Evolutionary conservation across 2,329 filamentous ascomycete genomes (phyloP).

Genomic region (Beauveria pseudobassiana): DNA sequence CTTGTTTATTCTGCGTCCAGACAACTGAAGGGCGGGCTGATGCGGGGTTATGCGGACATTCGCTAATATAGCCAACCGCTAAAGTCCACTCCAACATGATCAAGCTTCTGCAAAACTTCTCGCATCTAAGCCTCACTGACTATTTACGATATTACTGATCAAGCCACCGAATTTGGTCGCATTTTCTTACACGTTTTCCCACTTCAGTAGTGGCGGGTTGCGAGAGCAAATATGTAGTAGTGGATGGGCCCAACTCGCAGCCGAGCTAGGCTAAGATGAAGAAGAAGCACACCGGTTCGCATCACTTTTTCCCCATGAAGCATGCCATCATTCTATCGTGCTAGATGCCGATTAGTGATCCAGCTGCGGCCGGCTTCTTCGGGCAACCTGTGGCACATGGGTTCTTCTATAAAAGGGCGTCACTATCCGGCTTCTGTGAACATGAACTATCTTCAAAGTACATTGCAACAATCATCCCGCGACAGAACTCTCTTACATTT

Average conservation of each 20-base stretch:
- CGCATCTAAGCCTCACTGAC: background rate
- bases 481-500: too few species aligned
- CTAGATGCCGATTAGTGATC: background rate
- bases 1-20: background rate
- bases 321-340: background rate
- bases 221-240: background rate
- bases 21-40: background rate
- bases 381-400: background rate
- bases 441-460: background rate
- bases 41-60: constrained; percentile 6
- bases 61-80: background rate
- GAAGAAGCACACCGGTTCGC: background rate
- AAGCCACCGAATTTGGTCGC: background rate
- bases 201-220: background rate
- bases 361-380: background rate
- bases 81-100: background rate
- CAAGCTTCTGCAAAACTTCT: background rate
- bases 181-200: background rate
- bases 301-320: background rate
- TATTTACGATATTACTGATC: background rate
- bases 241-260: background rate
- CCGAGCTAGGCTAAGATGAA: background rate
- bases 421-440: background rate
- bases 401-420: background rate
- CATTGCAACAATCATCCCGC: background rate